Evolutionary conservation across 257 asterid genomes (phyloP).

Genomic region (Cordia subcordata): DNA sequence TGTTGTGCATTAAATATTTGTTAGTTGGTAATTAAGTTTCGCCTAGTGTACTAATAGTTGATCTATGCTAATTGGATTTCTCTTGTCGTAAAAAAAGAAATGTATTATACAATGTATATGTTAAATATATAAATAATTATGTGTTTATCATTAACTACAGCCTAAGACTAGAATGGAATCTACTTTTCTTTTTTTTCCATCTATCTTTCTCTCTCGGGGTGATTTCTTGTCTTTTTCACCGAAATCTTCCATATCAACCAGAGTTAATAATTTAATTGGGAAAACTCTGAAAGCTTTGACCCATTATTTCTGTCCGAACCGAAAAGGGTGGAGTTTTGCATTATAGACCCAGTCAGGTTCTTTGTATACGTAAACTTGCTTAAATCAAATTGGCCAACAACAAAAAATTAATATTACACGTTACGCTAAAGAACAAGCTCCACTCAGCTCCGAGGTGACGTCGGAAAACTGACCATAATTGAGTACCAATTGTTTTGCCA

Average conservation of each 20-base stretch:
- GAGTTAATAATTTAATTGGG: slow-evolving; percentile 29
- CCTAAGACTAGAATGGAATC: slow-evolving; percentile 17
- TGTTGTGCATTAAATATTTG: too few species aligned
- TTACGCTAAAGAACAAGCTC: neutral
- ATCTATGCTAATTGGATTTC: too few species aligned
- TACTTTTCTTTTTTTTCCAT: slow-evolving; percentile 4
- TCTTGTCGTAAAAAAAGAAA: too few species aligned
- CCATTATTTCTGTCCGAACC: slow-evolving; percentile 45
- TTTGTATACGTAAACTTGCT: slow-evolving; percentile 15
- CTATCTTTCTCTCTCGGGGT: slow-evolving; percentile 8
- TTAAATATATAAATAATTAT: slow-evolving; percentile 3
- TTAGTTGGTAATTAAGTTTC: too few species aligned
- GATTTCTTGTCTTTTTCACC: slow-evolving; percentile 37
- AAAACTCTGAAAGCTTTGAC: slow-evolving; percentile 44
- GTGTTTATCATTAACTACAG: neutral
- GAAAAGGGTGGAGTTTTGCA: slow-evolving; percentile 26
- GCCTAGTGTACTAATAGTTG: too few species aligned
- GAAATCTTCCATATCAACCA: slow-evolving; percentile 27
- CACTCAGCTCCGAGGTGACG: neutral
- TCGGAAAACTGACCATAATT: slow-evolving; percentile 8
- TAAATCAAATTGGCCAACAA: neutral
- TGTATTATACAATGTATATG: too few species aligned
- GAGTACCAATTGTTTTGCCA: slow-evolving; percentile 15
- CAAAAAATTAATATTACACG: neutral
- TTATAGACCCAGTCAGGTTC: slow-evolving; percentile 46